Percentiles rank a stretch among this genome's conserved stretches.
Conservation (phyloP, 768 basidiomycete species). For the Cyclocybe cylindracea region DNA sequence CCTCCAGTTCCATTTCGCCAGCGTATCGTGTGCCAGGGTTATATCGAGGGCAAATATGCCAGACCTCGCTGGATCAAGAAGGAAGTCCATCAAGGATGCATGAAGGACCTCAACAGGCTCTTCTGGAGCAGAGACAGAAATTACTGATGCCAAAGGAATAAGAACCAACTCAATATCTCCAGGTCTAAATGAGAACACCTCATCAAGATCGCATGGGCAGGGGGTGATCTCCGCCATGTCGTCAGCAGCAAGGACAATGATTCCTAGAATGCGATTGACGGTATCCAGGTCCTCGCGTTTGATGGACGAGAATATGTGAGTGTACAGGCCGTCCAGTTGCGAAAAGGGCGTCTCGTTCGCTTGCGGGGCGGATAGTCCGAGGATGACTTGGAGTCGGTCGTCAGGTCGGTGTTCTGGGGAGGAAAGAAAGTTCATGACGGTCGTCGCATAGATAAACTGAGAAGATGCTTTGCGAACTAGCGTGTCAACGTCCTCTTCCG, state of each 20-base stretch:
- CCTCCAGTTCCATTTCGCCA: too few relatives aligned
- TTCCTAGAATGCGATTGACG: not conserved
- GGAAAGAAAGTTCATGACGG: not conserved
- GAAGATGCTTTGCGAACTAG: not conserved
- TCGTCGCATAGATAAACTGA: not conserved
- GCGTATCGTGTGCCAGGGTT: too few relatives aligned
- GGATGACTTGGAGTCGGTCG: not conserved
- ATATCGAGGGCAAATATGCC: too few relatives aligned
- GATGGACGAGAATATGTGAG: not conserved
- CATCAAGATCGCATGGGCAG: not conserved
- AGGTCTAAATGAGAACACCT: not conserved
- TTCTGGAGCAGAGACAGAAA: not conserved
- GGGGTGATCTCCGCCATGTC: not conserved
- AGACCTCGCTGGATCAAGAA: not conserved
- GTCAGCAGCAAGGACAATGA: not conserved
- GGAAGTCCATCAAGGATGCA: not conserved
- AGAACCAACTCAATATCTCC: not conserved
- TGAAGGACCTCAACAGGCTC: not conserved
- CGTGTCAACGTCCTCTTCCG: not conserved
- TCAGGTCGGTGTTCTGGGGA: not conserved
- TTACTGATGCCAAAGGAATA: not conserved
- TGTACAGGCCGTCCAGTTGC: not conserved
- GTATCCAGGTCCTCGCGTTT: not conserved
- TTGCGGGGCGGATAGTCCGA: not conserved
- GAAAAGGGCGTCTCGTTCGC: not conserved